Percentiles rank a stretch among this genome's conserved stretches.
Conservation (phyloP, 768 basidiomycete genomes). For the Boletus pseudo-olivaceus region DNA sequence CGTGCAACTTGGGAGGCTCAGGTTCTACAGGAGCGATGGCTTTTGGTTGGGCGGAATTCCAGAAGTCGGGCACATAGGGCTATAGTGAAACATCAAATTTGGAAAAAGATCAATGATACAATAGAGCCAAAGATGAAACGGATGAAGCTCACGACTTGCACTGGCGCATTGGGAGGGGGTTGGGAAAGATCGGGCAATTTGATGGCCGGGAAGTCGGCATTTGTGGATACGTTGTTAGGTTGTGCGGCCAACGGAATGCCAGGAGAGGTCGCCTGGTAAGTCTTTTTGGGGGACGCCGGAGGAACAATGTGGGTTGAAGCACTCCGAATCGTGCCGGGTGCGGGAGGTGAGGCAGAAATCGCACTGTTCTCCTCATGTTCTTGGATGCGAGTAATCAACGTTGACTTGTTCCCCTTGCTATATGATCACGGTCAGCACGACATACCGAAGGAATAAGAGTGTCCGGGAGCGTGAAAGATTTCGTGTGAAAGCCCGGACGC, state of each 20-base stretch:
- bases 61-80: slow-evolving; percentile 62
- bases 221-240: slow-evolving; percentile 7
- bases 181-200: slow-evolving; percentile 54
- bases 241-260: slow-evolving; percentile 41
- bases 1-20: slow-evolving; percentile 45
- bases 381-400: slow-evolving; percentile 51
- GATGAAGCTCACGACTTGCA: slow-evolving; percentile 54
- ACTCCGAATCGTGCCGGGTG: slow-evolving; percentile 22
- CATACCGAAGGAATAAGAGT: neutral
- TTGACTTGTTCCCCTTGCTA: slow-evolving; percentile 60
- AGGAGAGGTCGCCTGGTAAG: slow-evolving; percentile 34
- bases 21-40: slow-evolving; percentile 23
- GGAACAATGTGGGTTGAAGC: slow-evolving; percentile 23
- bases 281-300: slow-evolving; percentile 18
- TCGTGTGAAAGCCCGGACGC: neutral
- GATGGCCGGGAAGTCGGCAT: slow-evolving; percentile 43
- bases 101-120: slow-evolving; percentile 1
- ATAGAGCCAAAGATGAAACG: slow-evolving; percentile 1
- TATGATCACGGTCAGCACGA: slow-evolving; percentile 24
- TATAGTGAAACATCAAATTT: slow-evolving; percentile 23
- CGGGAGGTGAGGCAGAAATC: slow-evolving; percentile 10
- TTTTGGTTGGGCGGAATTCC: slow-evolving; percentile 46
- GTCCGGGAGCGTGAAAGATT: neutral
- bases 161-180: slow-evolving; percentile 39
- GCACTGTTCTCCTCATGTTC: slow-evolving; percentile 41